A percentile compares a stretch with the other conserved stretches of the same genome.
Conservation (phyloP, 306 rosid species). For the Cucurbita maxima region DNA sequence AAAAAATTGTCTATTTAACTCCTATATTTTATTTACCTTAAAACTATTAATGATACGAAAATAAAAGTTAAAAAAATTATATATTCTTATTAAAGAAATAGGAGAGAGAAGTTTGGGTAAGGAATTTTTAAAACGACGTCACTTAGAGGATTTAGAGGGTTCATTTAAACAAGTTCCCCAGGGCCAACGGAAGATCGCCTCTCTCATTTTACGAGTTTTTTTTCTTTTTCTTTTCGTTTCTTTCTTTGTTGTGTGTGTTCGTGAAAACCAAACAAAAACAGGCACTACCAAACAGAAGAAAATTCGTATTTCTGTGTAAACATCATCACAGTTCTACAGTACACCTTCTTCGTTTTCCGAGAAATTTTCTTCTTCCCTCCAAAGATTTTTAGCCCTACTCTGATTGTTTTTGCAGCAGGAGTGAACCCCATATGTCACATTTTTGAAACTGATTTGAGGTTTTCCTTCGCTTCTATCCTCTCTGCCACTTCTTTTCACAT, state of each 20-base stretch:
- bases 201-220: neutral
- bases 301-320: neutral
- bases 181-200: neutral
- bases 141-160: neutral
- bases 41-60: no score
- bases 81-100: neutral
- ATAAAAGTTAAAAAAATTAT: no score
- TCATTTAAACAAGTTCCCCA: neutral
- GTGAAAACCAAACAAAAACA: neutral
- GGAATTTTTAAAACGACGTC: neutral
- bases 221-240: no score
- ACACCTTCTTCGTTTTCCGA: neutral
- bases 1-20: no score
- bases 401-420: slow-evolving; percentile 31
- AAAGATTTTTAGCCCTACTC: neutral
- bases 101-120: neutral
- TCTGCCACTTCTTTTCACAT: neutral
- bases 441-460: neutral
- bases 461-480: neutral
- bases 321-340: neutral
- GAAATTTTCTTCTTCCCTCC: neutral
- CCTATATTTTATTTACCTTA: no score
- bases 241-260: neutral
- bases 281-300: neutral
- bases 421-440: neutral